These are phyloP conservation scores for Fusarium scirpi DNA, from an alignment of 2,329 filamentous ascomycete species.

Conservation along the genomic window DNA sequence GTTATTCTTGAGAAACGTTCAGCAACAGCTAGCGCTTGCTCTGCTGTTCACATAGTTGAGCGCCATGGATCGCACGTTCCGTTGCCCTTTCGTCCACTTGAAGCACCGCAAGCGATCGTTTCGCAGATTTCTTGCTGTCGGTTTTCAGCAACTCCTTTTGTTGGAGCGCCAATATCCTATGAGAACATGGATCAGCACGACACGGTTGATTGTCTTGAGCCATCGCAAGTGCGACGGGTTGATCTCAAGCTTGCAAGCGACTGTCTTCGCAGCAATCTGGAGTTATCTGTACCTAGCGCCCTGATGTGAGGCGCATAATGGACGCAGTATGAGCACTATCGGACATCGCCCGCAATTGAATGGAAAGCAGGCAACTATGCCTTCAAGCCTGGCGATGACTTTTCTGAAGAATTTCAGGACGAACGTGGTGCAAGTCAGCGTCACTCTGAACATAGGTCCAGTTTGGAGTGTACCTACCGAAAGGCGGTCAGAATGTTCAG, in stretches of 20 bases:
- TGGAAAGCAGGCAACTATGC: background rate
- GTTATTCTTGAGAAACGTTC: background rate
- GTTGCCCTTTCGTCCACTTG: background rate
- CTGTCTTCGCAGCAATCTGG: background rate
- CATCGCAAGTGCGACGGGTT: background rate
- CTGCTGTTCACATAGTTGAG: background rate
- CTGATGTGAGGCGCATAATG: background rate
- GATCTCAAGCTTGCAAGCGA: background rate
- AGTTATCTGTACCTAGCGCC: background rate
- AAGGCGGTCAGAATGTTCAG: slow-evolving; percentile 18
- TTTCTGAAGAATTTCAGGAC: background rate
- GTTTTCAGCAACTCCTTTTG: background rate
- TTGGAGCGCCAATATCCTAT: background rate
- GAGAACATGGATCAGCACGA: background rate
- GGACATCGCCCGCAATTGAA: background rate
- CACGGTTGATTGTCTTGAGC: background rate
- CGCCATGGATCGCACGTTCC: background rate
- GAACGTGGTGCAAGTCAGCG: background rate
- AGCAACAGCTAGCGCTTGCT: background rate
- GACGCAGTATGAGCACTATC: background rate
- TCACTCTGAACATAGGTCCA: background rate
- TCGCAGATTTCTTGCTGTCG: background rate
- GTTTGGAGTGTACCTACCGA: background rate
- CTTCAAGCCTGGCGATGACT: background rate
- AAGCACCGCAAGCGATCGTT: background rate